phyloP scores from a whole-genome alignment of 2,329 filamentous ascomycete species.

The Claviceps citrina region DNA sequence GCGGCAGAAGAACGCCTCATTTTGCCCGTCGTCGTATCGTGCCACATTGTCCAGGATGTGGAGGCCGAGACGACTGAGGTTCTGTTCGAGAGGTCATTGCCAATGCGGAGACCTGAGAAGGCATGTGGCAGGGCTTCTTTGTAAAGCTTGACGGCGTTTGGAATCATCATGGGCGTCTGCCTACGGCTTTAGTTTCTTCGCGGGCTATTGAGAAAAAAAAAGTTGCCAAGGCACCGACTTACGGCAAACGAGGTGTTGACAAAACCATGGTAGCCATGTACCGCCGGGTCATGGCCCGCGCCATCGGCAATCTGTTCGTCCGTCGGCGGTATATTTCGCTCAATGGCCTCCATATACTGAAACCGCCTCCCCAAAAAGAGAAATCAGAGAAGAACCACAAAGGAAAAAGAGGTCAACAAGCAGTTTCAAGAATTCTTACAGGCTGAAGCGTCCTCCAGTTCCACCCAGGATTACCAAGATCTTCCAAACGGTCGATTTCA shows the following conservation, averaged over 20 bases:
- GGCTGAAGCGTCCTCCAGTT: conserved; percentile 19
- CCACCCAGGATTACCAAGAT: conserved; percentile 14
- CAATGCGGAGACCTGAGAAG: conserved; percentile 10
- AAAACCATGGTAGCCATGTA: conserved; percentile 11
- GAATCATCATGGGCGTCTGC: conserved; percentile 11
- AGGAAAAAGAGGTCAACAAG: too few relatives aligned
- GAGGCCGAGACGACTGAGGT: conserved; percentile 11
- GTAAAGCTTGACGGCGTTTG: conserved; percentile 10
- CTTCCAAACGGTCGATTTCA: conserved; percentile 12
- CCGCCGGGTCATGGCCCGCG: conserved; percentile 15
- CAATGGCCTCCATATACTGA: conserved; percentile 10
- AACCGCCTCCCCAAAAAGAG: conserved; percentile 2
- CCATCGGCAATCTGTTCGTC: conserved; percentile 9
- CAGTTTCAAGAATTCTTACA: conserved; percentile 2
- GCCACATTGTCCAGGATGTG: conserved; percentile 13
- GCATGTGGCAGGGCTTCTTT: conserved; percentile 9
- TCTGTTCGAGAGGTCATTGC: conserved; percentile 12
- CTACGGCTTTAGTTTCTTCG: not conserved
- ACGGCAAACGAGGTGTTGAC: conserved; percentile 14
- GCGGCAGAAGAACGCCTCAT: conserved; percentile 12
- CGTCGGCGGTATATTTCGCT: conserved; percentile 10
- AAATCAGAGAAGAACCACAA: not conserved
- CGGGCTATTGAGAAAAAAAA: not conserved
- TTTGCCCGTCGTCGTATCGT: conserved; percentile 7
- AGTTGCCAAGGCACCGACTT: not conserved